These are phyloP conservation scores for Waitea zeae DNA, from an alignment of 1,284 basidiomycete genomes.

Conservation along the genomic window DNA sequence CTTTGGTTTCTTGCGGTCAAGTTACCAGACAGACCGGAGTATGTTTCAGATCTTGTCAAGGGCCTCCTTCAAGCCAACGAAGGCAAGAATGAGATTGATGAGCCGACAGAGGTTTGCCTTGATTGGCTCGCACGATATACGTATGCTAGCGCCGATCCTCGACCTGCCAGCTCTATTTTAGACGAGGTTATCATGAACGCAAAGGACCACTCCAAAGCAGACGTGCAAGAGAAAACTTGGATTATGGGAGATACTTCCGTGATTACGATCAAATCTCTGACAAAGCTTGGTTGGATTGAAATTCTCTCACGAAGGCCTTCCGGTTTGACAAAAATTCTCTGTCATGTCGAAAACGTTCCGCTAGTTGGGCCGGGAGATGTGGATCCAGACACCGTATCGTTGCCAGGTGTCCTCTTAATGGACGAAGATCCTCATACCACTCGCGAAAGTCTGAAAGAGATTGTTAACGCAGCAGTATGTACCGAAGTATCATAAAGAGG, in stretches of 20 bases:
- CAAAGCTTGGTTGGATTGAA: slow-evolving; percentile 79
- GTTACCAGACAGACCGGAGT: slow-evolving; percentile 68
- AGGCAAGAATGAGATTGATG: slow-evolving; percentile 60
- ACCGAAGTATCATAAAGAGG: too few species aligned
- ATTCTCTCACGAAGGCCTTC: slow-evolving; percentile 79
- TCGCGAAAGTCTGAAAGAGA: background rate
- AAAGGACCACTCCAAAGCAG: slow-evolving; percentile 17
- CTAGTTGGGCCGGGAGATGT: slow-evolving; percentile 71
- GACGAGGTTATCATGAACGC: slow-evolving; percentile 56
- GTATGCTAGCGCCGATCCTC: slow-evolving; percentile 86
- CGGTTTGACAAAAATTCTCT: slow-evolving; percentile 78
- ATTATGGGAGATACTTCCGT: slow-evolving; percentile 76
- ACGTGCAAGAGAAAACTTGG: slow-evolving; percentile 66
- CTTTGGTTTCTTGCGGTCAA: slow-evolving; percentile 90
- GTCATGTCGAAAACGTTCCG: slow-evolving; percentile 81
- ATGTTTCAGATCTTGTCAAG: slow-evolving; percentile 78
- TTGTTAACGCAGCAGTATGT: too few species aligned
- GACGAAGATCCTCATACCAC: slow-evolving; percentile 29
- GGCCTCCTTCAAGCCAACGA: slow-evolving; percentile 84
- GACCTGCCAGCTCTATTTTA: slow-evolving; percentile 70
- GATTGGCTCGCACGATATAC: slow-evolving; percentile 96
- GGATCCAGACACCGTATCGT: slow-evolving; percentile 55
- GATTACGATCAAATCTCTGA: slow-evolving; percentile 66
- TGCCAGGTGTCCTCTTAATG: slow-evolving; percentile 61
- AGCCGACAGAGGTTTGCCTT: slow-evolving; percentile 91